Conservation (phyloP, 768 basidiomycete species). For the Cystoderma amianthinum region DNA sequence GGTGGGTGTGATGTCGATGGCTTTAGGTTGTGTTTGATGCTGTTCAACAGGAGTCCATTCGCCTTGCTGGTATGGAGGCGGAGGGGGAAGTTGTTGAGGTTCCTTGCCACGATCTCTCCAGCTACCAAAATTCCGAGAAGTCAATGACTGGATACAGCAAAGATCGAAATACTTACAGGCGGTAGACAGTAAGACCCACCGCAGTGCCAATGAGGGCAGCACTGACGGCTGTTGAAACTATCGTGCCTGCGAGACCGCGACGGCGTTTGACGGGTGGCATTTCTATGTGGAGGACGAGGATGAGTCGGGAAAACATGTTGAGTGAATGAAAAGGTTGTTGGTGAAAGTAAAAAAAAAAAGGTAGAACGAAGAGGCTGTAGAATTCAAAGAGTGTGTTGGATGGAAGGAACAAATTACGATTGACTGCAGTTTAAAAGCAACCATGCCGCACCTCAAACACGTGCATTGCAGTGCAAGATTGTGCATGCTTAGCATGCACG, state of each 20-base stretch:
- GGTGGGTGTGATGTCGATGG: background rate
- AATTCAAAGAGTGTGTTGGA: background rate
- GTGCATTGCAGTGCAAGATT: too few species aligned
- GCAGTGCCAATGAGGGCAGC: slow-evolving; percentile 84
- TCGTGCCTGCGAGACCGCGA: slow-evolving; percentile 73
- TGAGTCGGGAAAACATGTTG: slow-evolving; percentile 24
- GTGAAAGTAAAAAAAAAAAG: background rate
- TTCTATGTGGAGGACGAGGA: slow-evolving; percentile 56
- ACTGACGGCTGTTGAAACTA: slow-evolving; percentile 78
- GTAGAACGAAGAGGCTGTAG: background rate
- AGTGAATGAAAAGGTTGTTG: background rate
- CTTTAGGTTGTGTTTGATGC: slow-evolving; percentile 16
- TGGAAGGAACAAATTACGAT: background rate
- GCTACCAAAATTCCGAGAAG: slow-evolving; percentile 36
- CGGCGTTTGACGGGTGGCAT: slow-evolving; percentile 71
- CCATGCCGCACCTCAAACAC: background rate
- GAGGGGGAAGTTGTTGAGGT: slow-evolving; percentile 34
- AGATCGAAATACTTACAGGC: slow-evolving; percentile 72
- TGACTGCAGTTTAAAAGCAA: background rate
- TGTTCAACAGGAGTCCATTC: slow-evolving; percentile 38
- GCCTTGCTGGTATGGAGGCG: slow-evolving; percentile 62
- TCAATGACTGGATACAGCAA: too few species aligned
- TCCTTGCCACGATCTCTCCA: slow-evolving; percentile 76
- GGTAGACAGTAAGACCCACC: slow-evolving; percentile 81
- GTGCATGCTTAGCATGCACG: too few species aligned